Conservation (phyloP, 179 eudicot genomes). For the Nepenthes alata region DNA sequence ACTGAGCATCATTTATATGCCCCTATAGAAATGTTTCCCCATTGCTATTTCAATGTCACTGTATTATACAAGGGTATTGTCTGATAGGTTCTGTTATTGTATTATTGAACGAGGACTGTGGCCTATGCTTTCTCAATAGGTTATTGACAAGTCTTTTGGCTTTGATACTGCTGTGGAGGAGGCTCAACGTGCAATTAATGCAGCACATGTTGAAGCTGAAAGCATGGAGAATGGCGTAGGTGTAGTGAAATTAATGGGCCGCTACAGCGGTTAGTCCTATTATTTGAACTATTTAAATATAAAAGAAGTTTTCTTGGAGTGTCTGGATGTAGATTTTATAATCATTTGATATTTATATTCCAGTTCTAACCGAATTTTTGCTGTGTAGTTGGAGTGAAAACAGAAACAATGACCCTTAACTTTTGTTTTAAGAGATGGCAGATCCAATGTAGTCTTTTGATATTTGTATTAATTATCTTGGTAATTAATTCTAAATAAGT, state of each 20-base stretch:
- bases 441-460: too few relatives aligned
- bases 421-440: too few relatives aligned
- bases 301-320: too few relatives aligned
- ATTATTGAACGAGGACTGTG: neutral
- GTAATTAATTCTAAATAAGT: too few relatives aligned
- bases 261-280: constrained; percentile 35
- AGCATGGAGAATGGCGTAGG: constrained; percentile 46
- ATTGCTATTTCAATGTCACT: neutral
- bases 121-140: constrained; percentile 12
- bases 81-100: neutral
- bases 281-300: neutral
- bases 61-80: too few relatives aligned
- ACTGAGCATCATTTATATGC: constrained; percentile 7
- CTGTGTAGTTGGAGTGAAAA: too few relatives aligned
- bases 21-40: neutral
- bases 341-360: too few relatives aligned
- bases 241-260: constrained; percentile 50
- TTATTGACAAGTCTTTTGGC: constrained; percentile 45
- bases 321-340: too few relatives aligned
- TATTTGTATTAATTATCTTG: too few relatives aligned
- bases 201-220: constrained; percentile 53
- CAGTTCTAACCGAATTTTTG: too few relatives aligned
- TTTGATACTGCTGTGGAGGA: constrained; percentile 54
- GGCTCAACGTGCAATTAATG: constrained; percentile 52
- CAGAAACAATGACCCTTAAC: too few relatives aligned